Conservation (phyloP, 78 protist genomes). For the Polysphondylium violaceum region DNA sequence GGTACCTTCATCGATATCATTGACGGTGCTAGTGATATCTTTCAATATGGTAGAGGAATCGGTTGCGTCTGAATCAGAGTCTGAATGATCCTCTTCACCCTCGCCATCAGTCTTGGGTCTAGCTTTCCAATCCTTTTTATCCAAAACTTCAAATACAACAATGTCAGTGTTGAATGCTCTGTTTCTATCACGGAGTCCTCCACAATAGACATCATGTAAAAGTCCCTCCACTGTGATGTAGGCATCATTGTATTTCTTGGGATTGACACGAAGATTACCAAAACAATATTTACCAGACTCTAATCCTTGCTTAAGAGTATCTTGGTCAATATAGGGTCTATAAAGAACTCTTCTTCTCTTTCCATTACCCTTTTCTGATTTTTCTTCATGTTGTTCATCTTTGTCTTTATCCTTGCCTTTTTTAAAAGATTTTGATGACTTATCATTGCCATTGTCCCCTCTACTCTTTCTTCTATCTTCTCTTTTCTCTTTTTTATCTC, state of each 20-base stretch:
- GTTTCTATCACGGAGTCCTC: conserved; percentile 62
- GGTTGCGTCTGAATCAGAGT: conserved; percentile 2
- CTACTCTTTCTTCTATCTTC: neutral
- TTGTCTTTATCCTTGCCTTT: neutral
- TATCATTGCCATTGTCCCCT: neutral
- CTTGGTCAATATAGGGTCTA: conserved; percentile 7
- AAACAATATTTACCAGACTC: conserved; percentile 12
- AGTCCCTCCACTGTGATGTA: conserved; percentile 78
- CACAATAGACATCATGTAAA: conserved; percentile 25
- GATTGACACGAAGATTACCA: conserved; percentile 78
- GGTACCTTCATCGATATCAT: conserved; percentile 66
- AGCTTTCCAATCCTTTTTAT: conserved; percentile 61
- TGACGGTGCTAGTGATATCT: conserved; percentile 18
- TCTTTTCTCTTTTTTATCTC: neutral
- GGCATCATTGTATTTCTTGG: conserved; percentile 75
- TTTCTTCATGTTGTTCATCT: neutral
- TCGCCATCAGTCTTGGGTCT: conserved; percentile 38
- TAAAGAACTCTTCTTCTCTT: conserved; percentile 7
- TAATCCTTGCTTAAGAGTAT: conserved; percentile 48
- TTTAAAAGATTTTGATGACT: neutral
- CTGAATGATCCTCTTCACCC: neutral
- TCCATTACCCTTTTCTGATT: neutral
- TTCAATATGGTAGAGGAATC: conserved; percentile 20
- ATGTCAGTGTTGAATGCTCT: conserved; percentile 81
- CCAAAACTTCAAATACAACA: conserved; percentile 71